phyloP scores from a whole-genome alignment of 495 filamentous ascomycete genomes.

The Hyaloscypha bicolor region DNA sequence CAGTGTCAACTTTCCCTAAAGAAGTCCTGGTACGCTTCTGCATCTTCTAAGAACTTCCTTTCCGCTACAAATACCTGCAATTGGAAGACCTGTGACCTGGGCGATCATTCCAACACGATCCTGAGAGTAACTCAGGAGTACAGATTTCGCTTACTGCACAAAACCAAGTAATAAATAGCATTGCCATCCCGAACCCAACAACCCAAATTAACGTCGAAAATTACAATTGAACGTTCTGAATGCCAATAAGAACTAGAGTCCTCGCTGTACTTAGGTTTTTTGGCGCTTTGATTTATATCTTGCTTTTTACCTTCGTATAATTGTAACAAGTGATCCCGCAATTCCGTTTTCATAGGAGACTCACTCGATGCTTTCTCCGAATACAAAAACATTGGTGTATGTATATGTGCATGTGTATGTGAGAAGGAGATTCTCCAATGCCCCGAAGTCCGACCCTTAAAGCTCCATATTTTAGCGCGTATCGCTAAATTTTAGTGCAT shows the following conservation, averaged over 20 bases:
- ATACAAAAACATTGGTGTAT: too few relatives aligned
- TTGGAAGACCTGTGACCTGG: neutral
- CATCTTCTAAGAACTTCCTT: too few relatives aligned
- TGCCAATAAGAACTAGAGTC: neutral
- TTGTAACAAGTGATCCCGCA: neutral
- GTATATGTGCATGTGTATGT: too few relatives aligned
- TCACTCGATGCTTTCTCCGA: too few relatives aligned
- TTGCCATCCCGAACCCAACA: neutral
- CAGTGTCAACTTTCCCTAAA: too few relatives aligned
- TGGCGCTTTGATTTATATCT: neutral
- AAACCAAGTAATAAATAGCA: neutral
- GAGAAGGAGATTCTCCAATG: too few relatives aligned
- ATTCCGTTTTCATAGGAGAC: too few relatives aligned
- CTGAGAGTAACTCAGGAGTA: neutral
- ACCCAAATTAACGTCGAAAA: neutral
- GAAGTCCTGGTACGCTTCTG: too few relatives aligned
- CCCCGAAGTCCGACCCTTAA: too few relatives aligned
- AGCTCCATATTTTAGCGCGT: too few relatives aligned
- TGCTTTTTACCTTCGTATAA: neutral
- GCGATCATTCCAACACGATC: neutral
- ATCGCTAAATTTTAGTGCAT: too few relatives aligned
- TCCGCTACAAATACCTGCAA: neutral
- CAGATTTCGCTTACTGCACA: neutral
- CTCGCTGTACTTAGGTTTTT: neutral
- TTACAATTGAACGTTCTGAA: neutral